A percentile compares a stretch with the other conserved stretches of the same genome.
phyloP scores from a whole-genome alignment of 257 asterid genomes.

The Mitragyna speciosa region DNA sequence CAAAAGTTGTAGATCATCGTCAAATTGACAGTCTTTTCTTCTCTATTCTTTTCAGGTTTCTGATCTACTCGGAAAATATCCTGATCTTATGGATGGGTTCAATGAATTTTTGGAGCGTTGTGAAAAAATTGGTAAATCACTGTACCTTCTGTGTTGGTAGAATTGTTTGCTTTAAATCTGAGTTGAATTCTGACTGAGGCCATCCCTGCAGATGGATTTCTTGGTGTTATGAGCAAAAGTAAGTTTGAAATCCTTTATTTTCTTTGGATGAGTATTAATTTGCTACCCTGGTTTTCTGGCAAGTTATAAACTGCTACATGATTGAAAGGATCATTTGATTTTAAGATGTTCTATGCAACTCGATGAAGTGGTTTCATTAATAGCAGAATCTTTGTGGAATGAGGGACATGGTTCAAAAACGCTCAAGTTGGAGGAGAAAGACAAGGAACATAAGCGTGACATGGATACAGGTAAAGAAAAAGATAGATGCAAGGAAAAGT shows the following conservation, averaged over 20 bases:
- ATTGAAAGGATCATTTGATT: not conserved
- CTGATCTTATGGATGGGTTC: constrained; percentile 95
- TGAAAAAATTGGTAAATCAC: constrained; percentile 68
- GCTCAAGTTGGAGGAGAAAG: constrained; percentile 66
- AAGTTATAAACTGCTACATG: not conserved
- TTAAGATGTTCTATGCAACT: constrained; percentile 14
- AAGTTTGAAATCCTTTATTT: constrained; percentile 32
- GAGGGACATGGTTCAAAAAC: constrained; percentile 77
- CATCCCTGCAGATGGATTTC: constrained; percentile 85
- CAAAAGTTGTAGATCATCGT: not conserved
- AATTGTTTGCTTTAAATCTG: constrained; percentile 9
- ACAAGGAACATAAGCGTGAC: constrained; percentile 78
- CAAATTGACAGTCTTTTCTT: not conserved
- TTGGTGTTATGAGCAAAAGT: constrained; percentile 96
- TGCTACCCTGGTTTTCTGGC: not conserved
- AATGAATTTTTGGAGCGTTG: constrained; percentile 82
- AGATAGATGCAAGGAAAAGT: constrained; percentile 69
- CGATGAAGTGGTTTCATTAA: constrained; percentile 29
- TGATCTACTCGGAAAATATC: constrained; percentile 80
- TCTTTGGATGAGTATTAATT: constrained; percentile 9
- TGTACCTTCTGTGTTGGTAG: constrained; percentile 20
- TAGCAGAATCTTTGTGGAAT: constrained; percentile 75
- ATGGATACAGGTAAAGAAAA: constrained; percentile 78
- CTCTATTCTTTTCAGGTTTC: constrained; percentile 54
- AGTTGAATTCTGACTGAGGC: constrained; percentile 31